Conservation (phyloP, 495 filamentous ascomycete species). For the Tuber indicum region DNA sequence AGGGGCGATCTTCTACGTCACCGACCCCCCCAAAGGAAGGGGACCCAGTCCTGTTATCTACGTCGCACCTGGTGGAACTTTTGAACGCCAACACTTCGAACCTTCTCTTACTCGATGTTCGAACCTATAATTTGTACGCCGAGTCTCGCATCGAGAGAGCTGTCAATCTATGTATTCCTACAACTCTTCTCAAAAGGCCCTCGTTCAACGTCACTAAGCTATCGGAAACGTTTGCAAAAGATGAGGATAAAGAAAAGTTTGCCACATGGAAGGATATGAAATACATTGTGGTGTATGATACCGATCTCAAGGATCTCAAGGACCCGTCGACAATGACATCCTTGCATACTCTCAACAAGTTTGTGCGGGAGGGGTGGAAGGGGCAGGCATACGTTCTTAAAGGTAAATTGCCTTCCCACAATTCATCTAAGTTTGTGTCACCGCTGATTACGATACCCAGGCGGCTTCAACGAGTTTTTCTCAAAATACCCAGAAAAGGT, state of each 20-base stretch:
- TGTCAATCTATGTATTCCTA: conserved; percentile 90
- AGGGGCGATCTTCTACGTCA: conserved; percentile 54
- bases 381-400: conserved; percentile 67
- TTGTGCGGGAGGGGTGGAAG: conserved; percentile 72
- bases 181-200: conserved; percentile 81
- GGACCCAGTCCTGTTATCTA: conserved; percentile 54
- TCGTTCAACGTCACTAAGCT: conserved; percentile 90
- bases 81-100: conserved; percentile 50
- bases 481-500: conserved; percentile 48
- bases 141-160: conserved; percentile 68
- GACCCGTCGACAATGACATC: conserved; percentile 65
- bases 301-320: conserved; percentile 62
- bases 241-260: conserved; percentile 67
- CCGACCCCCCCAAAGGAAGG: conserved; percentile 48
- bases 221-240: conserved; percentile 74
- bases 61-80: conserved; percentile 61
- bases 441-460: conserved; percentile 30
- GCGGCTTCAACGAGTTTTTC: conserved; percentile 53
- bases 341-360: conserved; percentile 85
- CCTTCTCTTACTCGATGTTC: conserved; percentile 75
- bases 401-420: conserved; percentile 41
- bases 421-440: conserved; percentile 21
- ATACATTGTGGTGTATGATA: conserved; percentile 83
- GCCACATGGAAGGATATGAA: conserved; percentile 64
- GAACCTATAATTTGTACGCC: conserved; percentile 75